Evolutionary conservation across 371 early-diverging fungal species (phyloP).

Genomic region (Actinomucor elegans): DNA sequence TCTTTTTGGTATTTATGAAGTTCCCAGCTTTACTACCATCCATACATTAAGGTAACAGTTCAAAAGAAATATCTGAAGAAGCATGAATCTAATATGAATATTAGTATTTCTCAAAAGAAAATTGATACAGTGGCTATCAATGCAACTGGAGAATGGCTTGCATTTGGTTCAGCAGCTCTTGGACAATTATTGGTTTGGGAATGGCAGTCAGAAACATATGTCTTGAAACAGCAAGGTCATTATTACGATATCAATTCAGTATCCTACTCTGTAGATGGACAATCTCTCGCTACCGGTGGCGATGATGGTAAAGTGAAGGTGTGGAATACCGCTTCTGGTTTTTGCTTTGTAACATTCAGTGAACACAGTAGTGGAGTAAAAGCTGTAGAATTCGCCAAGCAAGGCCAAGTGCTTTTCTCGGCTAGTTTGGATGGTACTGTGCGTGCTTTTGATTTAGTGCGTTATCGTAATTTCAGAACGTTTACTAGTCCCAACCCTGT

Average conservation of each 20-base stretch:
- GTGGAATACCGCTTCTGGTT: constrained; percentile 95
- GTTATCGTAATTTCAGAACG: constrained; percentile 97
- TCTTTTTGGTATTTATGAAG: constrained; percentile 95
- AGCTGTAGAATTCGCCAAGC: constrained; percentile 89
- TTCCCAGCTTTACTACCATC: constrained; percentile 86
- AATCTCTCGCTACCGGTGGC: constrained; percentile 93
- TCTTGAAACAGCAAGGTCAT: constrained; percentile 98
- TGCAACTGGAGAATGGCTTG: constrained; percentile 95
- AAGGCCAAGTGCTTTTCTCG: constrained; percentile 90
- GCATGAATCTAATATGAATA: background rate
- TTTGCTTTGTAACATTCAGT: constrained; percentile 96
- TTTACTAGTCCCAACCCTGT: constrained; percentile 96
- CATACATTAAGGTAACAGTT: constrained; percentile 90
- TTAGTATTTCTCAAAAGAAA: constrained; percentile 90
- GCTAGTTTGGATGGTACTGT: constrained; percentile 97
- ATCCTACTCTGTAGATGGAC: constrained; percentile 92
- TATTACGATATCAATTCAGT: constrained; percentile 89
- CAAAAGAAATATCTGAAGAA: constrained; percentile 25
- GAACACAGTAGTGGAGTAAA: constrained; percentile 87
- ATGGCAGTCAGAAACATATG: constrained; percentile 98
- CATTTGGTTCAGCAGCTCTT: constrained; percentile 87
- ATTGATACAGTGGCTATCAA: constrained; percentile 89
- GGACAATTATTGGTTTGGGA: constrained; percentile 99
- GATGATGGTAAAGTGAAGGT: constrained; percentile 97
- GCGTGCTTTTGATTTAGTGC: constrained; percentile 93